phyloP scores from a whole-genome alignment of 768 basidiomycete species.

The Mycena latifolia region DNA sequence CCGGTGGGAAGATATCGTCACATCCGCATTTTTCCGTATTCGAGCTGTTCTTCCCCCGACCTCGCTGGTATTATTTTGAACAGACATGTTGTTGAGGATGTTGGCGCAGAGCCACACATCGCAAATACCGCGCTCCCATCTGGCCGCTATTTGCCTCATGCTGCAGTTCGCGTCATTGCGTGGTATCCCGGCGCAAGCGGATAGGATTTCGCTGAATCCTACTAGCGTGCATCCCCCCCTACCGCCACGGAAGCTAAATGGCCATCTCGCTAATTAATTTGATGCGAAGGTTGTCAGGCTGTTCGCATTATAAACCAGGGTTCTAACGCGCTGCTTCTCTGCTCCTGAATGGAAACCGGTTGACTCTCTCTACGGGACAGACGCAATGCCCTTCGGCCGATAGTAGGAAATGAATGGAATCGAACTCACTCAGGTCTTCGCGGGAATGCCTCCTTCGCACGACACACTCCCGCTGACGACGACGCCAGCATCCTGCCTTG shows the following conservation, averaged over 20 bases:
- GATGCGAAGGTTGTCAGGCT: slow-evolving; percentile 11
- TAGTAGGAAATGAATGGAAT: slow-evolving; percentile 3
- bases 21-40: slow-evolving; percentile 14
- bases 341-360: neutral
- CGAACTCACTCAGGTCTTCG: slow-evolving; percentile 1
- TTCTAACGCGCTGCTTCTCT: slow-evolving; percentile 12
- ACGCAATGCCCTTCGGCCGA: slow-evolving; percentile 13
- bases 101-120: neutral
- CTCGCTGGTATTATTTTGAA: neutral
- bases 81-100: neutral
- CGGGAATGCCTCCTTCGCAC: slow-evolving; percentile 15
- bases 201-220: slow-evolving; percentile 17
- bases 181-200: slow-evolving; percentile 23
- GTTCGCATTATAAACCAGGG: slow-evolving; percentile 7
- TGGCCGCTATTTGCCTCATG: neutral
- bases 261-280: slow-evolving; percentile 20
- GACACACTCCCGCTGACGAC: slow-evolving; percentile 14
- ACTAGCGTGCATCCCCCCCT: neutral
- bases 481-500: slow-evolving; percentile 6
- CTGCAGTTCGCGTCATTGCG: neutral
- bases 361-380: neutral
- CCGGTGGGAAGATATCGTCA: slow-evolving; percentile 8
- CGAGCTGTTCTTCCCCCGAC: slow-evolving; percentile 9
- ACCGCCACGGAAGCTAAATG: slow-evolving; percentile 16
- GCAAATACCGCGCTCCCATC: slow-evolving; percentile 6